Evolutionary conservation across 805 yeast genomes (phyloP).

Genomic region (Suhomyces pyralidae): DNA sequence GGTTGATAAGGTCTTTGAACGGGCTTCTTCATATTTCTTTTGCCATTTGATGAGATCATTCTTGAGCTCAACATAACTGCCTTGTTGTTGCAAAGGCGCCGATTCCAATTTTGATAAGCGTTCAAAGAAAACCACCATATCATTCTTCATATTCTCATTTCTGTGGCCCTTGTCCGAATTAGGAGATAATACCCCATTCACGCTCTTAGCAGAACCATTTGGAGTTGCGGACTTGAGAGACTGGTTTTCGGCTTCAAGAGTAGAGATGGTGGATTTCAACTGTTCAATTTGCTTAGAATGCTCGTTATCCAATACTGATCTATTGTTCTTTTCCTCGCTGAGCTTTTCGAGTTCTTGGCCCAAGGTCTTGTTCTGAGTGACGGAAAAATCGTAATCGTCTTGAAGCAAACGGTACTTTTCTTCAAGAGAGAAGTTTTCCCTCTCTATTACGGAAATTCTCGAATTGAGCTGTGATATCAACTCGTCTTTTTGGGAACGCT

Average conservation of each 20-base stretch:
- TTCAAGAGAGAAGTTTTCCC: conserved; percentile 10
- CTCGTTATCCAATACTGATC: background rate
- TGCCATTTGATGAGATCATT: conserved; percentile 48
- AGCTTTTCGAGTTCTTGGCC: conserved; percentile 18
- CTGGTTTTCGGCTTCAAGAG: conserved; percentile 37
- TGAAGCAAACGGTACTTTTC: conserved; percentile 19
- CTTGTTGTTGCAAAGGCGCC: conserved; percentile 11
- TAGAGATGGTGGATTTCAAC: conserved; percentile 29
- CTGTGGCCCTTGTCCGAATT: background rate
- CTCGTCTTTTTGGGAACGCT: conserved; percentile 4
- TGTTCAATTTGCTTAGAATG: conserved; percentile 23
- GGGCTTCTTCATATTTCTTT: conserved; percentile 47
- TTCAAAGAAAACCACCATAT: conserved; percentile 23
- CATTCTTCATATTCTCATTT: conserved; percentile 10
- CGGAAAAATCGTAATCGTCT: conserved; percentile 19
- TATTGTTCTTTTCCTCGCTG: conserved; percentile 13
- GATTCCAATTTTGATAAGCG: conserved; percentile 27
- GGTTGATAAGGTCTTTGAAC: conserved; percentile 27
- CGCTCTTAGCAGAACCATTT: background rate
- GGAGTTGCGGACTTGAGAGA: conserved; percentile 23
- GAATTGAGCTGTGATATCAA: conserved; percentile 7
- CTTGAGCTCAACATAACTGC: conserved; percentile 14
- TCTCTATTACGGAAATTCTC: conserved; percentile 5
- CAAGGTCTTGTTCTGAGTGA: conserved; percentile 19
- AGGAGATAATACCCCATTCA: background rate